These are phyloP conservation scores for Kodamaea hsintzibuensis DNA, from an alignment of 805 yeast species.

Conservation along the genomic window DNA sequence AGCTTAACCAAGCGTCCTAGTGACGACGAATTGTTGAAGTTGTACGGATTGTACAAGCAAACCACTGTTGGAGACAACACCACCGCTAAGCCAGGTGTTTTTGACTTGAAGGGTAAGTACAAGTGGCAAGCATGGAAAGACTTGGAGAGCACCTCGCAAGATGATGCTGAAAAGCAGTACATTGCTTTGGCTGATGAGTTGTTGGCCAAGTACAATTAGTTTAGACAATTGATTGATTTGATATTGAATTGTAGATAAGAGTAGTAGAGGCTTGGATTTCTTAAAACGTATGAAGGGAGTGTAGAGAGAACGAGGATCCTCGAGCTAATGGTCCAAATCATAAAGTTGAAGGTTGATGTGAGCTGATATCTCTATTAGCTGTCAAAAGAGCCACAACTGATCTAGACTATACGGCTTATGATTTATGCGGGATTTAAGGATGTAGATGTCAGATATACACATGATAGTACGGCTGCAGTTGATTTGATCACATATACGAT, in stretches of 20 bases:
- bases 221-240: not conserved
- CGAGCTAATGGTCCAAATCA: too few relatives aligned
- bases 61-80: slow-evolving; percentile 95
- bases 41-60: slow-evolving; percentile 94
- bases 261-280: not conserved
- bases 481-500: too few relatives aligned
- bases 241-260: not conserved
- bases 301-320: too few relatives aligned
- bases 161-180: slow-evolving; percentile 85
- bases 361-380: too few relatives aligned
- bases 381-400: not conserved
- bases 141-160: slow-evolving; percentile 80
- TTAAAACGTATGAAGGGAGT: too few relatives aligned
- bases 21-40: slow-evolving; percentile 81
- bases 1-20: slow-evolving; percentile 72
- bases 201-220: slow-evolving; percentile 44
- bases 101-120: slow-evolving; percentile 92
- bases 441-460: not conserved
- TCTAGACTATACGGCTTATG: not conserved
- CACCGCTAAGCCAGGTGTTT: slow-evolving; percentile 85
- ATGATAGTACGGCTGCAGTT: not conserved
- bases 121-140: slow-evolving; percentile 98
- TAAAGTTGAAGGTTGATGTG: not conserved
- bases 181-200: slow-evolving; percentile 68
- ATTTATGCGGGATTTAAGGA: not conserved